Evolutionary conservation across 192 early-diverging fungal genomes (phyloP), one percentile per base, ranked within the genome.

Genomic region (Pilaira anomala): DNA sequence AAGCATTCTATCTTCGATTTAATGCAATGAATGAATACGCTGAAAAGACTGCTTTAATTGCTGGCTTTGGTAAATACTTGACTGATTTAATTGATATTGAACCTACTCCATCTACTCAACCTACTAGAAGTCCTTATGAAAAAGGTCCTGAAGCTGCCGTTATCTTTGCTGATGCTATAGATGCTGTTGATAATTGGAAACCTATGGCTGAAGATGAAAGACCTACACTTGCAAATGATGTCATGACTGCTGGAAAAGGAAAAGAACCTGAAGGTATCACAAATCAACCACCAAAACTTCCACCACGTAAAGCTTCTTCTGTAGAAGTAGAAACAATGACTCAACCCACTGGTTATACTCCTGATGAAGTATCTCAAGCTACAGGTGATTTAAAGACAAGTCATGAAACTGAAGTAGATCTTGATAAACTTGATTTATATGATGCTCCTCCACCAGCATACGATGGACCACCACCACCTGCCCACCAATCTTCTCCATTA

Each of bases 1-100:
- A 76, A 41, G 74, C 74, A 3, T 76, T 76, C 44, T 76, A 76
- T 59, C 29, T 76, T 24, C 68, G 68, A 1, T 76, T 76, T 57
- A 76, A 76, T 62, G 74, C 74, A 1, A 62, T 71, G 50, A 46
- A 46, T 42, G 69, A 67, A 44, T 70, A 67, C 53, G 63, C 74
- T 51, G 74, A 76, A 48, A 76, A 76, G 46, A 59, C 65, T 2
- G 39, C 65, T 7, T 33, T 76, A 13, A 25, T 76, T 39, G 68
- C 74, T 16, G 74, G 74, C 8, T 76, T 76, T 60, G 74, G 74
- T 21, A 70, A 71, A 26, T 76, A 76, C 39, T 53, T 76, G 26
- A 55, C 71, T 1, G 74, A 76, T 54, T 24, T 67, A 18, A 54
- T 76, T 14, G 60, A 67, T 33, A 66, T 70, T 28, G 60, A 62